These are phyloP conservation scores for Trichoderma oligosporum DNA, from an alignment of 2,329 filamentous ascomycete genomes.

Conservation along the genomic window DNA sequence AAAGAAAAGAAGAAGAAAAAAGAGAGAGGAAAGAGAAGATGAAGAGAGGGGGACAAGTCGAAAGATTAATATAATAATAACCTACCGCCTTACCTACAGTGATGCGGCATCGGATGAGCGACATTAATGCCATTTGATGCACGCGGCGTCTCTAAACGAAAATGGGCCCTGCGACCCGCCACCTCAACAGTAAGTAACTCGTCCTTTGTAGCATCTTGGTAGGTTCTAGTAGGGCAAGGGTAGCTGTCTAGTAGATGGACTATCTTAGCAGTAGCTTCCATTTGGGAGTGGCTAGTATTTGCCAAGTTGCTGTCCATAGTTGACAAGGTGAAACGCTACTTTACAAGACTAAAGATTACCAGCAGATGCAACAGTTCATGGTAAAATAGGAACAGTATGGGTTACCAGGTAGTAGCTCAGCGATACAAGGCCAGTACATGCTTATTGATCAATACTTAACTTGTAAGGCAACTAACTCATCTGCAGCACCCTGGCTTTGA, in stretches of 20 bases:
- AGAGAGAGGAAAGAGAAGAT: slow-evolving; percentile 8
- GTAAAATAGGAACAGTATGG: background rate
- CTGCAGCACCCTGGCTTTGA: too few species aligned
- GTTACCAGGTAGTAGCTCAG: too few species aligned
- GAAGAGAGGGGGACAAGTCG: slow-evolving; percentile 3
- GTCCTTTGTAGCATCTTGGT: too few species aligned
- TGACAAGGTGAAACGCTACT: background rate
- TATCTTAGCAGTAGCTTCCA: background rate
- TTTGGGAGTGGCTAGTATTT: background rate
- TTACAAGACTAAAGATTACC: background rate
- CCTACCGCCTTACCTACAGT: too few species aligned
- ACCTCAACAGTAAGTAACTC: background rate
- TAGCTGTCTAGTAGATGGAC: too few species aligned
- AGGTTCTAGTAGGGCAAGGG: too few species aligned
- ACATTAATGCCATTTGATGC: background rate
- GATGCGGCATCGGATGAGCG: slow-evolving; percentile 21
- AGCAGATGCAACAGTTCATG: background rate
- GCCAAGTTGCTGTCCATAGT: background rate
- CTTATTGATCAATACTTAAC: too few species aligned
- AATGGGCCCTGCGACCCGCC: background rate
- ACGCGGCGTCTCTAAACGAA: background rate
- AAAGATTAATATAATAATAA: slow-evolving; percentile 22
- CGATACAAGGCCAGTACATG: too few species aligned
- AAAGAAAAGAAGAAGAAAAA: slow-evolving; percentile 6
- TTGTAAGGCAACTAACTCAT: too few species aligned